Percentiles rank a stretch among this genome's conserved stretches.
Conservation (phyloP, 1,284 basidiomycete genomes). For the Leccinum pallidistipes region DNA sequence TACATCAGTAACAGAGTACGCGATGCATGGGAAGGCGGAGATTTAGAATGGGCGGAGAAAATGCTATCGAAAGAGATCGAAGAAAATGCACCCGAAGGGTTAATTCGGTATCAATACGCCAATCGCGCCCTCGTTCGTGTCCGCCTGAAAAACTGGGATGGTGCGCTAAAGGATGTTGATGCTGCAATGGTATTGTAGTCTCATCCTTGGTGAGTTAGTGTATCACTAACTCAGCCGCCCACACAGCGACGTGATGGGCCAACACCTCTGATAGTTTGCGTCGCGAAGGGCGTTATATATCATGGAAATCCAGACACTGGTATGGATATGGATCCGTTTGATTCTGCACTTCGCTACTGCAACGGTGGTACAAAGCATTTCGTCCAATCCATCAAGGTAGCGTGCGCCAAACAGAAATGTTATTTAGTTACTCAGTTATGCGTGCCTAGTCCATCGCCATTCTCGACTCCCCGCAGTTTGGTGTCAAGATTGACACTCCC, state of each 20-base stretch:
- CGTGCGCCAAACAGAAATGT: not conserved
- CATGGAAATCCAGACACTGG: not conserved
- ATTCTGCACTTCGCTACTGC: not conserved
- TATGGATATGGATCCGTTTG: not conserved
- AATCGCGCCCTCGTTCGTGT: constrained; percentile 7
- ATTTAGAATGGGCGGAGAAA: not conserved
- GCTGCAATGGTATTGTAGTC: not conserved
- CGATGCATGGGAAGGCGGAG: not conserved
- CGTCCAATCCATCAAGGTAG: constrained; percentile 8
- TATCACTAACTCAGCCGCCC: not conserved
- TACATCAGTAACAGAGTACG: not conserved
- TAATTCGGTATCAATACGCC: not conserved
- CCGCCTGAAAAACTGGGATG: not conserved
- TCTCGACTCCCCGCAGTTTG: not conserved
- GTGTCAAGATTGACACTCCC: not conserved
- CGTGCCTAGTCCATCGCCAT: not conserved
- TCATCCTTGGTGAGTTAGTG: not conserved
- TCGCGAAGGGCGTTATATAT: constrained; percentile 1
- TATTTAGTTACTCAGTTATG: not conserved
- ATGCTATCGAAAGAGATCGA: constrained; percentile 2
- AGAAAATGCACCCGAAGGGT: not conserved
- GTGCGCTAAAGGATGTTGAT: constrained; percentile 2
- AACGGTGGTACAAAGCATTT: not conserved
- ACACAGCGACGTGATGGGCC: not conserved
- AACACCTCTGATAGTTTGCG: not conserved